phyloP scores from a whole-genome alignment of 257 asterid species.

The Petrea volubilis region DNA sequence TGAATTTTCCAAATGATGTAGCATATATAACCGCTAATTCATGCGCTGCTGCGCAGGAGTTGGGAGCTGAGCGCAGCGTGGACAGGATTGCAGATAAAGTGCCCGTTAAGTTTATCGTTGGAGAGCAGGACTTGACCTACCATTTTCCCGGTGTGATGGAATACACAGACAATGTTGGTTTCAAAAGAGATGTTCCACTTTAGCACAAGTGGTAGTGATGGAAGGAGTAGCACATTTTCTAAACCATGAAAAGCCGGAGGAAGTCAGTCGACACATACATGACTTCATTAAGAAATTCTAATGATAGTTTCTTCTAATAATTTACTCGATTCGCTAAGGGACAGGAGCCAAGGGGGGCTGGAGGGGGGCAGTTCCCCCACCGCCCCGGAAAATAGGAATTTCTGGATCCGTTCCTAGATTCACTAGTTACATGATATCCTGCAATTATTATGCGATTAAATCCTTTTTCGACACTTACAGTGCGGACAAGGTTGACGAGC shows the following conservation, averaged over 20 bases:
- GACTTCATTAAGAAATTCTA: not conserved
- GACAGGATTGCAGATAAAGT: conserved; percentile 12
- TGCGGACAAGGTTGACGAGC: not conserved
- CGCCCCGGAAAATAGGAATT: too few relatives aligned
- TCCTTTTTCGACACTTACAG: not conserved
- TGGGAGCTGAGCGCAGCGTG: conserved; percentile 19
- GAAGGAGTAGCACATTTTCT: not conserved
- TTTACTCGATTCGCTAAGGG: too few relatives aligned
- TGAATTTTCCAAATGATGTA: too few relatives aligned
- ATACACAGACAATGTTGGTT: not conserved
- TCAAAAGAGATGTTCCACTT: not conserved
- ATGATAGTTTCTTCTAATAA: not conserved
- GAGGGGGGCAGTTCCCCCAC: too few relatives aligned
- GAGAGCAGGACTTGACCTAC: conserved; percentile 6
- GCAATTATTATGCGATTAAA: not conserved
- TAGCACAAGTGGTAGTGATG: not conserved
- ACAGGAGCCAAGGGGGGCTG: too few relatives aligned
- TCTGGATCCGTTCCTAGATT: too few relatives aligned
- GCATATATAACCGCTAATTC: not conserved
- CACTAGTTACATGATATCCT: not conserved
- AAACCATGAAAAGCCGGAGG: not conserved
- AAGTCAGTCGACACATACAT: not conserved
- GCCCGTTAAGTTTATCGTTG: conserved; percentile 9
- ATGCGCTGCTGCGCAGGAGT: not conserved
- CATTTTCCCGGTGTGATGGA: not conserved